A percentile compares a stretch with the other conserved stretches of the same genome.
These are phyloP conservation scores for Salix arbutifolia DNA, from an alignment of 345 rosid genomes.

Conservation along the genomic window DNA sequence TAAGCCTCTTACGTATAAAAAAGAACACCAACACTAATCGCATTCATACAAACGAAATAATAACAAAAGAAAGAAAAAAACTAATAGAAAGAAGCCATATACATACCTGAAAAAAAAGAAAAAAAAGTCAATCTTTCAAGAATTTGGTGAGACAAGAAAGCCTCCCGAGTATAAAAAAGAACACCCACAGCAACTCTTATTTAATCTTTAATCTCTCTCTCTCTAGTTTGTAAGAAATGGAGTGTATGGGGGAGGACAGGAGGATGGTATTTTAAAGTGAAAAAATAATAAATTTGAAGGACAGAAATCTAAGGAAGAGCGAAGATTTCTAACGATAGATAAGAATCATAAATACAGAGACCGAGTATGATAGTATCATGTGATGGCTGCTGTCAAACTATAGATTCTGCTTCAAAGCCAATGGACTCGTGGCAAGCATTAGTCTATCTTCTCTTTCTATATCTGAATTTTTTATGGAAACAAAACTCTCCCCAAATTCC, in stretches of 20 bases:
- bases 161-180: too few relatives aligned
- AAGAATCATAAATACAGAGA: constrained; percentile 13
- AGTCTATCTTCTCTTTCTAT: not conserved
- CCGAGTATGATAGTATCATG: constrained; percentile 17
- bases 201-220: not conserved
- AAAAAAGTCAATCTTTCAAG: not conserved
- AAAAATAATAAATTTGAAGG: not conserved
- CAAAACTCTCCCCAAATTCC: not conserved
- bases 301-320: not conserved
- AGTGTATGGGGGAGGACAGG: not conserved
- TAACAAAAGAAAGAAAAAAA: not conserved
- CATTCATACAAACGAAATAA: not conserved
- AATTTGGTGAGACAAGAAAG: not conserved
- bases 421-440: constrained; percentile 3
- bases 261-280: not conserved
- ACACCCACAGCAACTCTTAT: too few relatives aligned
- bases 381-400: constrained; percentile 14
- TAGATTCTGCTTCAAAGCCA: not conserved
- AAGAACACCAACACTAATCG: too few relatives aligned
- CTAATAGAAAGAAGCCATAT: not conserved
- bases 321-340: constrained; percentile 6
- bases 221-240: not conserved
- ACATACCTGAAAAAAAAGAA: not conserved
- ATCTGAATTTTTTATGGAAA: constrained; percentile 1
- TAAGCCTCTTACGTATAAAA: too few relatives aligned